Evolutionary conservation across 192 early-diverging fungal species (phyloP).

Genomic region (Coemansia sp.): DNA sequence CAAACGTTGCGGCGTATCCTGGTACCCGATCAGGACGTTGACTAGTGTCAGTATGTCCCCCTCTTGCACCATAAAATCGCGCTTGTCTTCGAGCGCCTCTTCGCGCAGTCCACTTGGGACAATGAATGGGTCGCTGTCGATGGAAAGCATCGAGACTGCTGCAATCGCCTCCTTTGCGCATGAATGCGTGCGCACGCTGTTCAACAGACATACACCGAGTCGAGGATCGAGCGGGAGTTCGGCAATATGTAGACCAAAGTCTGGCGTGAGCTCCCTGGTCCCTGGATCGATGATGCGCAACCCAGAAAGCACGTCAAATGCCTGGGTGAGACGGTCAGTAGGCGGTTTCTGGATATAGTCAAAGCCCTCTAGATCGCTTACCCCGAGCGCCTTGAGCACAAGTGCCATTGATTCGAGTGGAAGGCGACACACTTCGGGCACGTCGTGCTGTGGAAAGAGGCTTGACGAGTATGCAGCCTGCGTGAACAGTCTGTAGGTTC

Average conservation of each 20-base stretch:
- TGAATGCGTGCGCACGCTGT: conserved; percentile 65
- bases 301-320: conserved; percentile 83
- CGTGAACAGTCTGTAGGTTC: conserved; percentile 93
- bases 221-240: conserved; percentile 93
- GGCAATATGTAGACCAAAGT: conserved; percentile 87
- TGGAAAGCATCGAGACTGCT: conserved; percentile 84
- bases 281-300: conserved; percentile 82
- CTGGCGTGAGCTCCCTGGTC: conserved; percentile 77
- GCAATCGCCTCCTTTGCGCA: conserved; percentile 90
- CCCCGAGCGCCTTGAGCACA: conserved; percentile 85
- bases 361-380: conserved; percentile 92
- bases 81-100: conserved; percentile 82
- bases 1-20: conserved; percentile 77
- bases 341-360: conserved; percentile 97
- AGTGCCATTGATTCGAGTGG: conserved; percentile 87
- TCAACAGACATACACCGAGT: conserved; percentile 81
- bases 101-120: conserved; percentile 77
- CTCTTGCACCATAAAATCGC: conserved; percentile 86
- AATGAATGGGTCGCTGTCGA: conserved; percentile 78
- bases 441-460: conserved; percentile 88
- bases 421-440: conserved; percentile 88
- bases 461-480: conserved; percentile 82
- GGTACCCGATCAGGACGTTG: conserved; percentile 84
- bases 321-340: conserved; percentile 82
- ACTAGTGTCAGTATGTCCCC: conserved; percentile 93